Conservation (phyloP, 2,329 filamentous ascomycete genomes). For the Diaporthe destruens region DNA sequence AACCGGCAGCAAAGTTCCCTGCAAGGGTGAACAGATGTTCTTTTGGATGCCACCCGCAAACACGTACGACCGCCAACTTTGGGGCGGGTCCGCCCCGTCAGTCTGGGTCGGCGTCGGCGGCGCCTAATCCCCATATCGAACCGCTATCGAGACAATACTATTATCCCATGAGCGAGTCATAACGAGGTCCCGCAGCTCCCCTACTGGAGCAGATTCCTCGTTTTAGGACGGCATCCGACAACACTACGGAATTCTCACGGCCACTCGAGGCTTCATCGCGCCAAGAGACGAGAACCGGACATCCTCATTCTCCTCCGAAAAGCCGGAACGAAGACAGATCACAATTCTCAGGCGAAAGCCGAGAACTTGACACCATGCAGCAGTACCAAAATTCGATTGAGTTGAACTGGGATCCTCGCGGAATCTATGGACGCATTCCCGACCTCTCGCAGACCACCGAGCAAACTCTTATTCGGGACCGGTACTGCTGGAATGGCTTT, state of each 20-base stretch:
- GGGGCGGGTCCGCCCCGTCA: conserved; percentile 28
- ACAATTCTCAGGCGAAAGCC: not conserved
- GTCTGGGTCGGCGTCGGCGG: conserved; percentile 34
- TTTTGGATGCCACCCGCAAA: conserved; percentile 39
- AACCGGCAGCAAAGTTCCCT: conserved; percentile 40
- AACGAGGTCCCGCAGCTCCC: not conserved
- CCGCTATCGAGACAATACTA: not conserved
- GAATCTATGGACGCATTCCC: not conserved
- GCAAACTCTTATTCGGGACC: conserved; percentile 6
- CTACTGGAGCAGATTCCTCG: not conserved
- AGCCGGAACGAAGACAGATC: not conserved
- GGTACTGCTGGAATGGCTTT: not conserved
- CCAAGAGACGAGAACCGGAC: conserved; percentile 4
- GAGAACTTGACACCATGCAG: not conserved
- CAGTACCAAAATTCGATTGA: conserved; percentile 15
- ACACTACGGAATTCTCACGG: not conserved
- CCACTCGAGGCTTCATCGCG: not conserved
- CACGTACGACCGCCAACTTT: conserved; percentile 30
- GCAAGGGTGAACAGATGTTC: conserved; percentile 40
- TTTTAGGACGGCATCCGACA: not conserved
- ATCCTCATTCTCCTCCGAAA: not conserved
- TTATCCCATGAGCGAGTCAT: conserved; percentile 1
- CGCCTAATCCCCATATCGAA: not conserved
- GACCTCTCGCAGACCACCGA: not conserved
- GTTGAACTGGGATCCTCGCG: conserved; percentile 1